Evolutionary conservation across 495 filamentous ascomycete species (phyloP), one percentile per base, ranked within the genome.

Genomic region (Pseudevernia furfuracea): DNA sequence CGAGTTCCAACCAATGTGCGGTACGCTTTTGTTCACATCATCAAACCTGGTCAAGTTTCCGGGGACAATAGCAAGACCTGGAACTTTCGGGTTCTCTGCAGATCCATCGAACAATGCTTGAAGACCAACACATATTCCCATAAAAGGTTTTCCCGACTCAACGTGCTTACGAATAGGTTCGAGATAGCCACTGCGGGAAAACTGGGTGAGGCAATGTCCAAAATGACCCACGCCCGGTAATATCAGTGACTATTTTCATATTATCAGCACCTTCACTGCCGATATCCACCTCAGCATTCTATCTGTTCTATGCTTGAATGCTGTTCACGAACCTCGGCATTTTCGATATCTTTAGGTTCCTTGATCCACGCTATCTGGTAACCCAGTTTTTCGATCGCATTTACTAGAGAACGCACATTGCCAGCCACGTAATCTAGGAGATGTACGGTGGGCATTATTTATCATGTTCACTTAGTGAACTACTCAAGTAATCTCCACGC

Each of bases 1-100:
- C 38, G 86, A 91, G 72, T 98, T 98, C 94, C 94, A 98, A 19
- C 94, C 94, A 71, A 98, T 98, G 72, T 97, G 95, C 36, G 94
- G 94, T 37, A 98, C 94, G 43, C 93, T 85, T 72, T 98, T 98
- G 28, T 84, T 79, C 30, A 67, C 66, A 70, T 90, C 85, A 68
- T 90, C 77, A 75, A 98, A 97, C 60, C 87, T 87, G 69, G 82
- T 78, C 67, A 98, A 82, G 25, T 73, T 77, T 44, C 84, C 84
- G 23, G 87, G 85, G 60, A 97, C 82, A 30, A 96, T 39, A 0
- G 87, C 86, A 38, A 97, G 77, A 1, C 94, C 94, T 3, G 84
- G 74, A 23, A 88, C 83, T 23, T 80, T 73, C 21, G 85, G 76
- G 62, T 89, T 84, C 72, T 98, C 94, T 41, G 85, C 82, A 3